Conservation (phyloP, 1,139 yeast genomes). For the Scheffersomyces segobiensis region DNA sequence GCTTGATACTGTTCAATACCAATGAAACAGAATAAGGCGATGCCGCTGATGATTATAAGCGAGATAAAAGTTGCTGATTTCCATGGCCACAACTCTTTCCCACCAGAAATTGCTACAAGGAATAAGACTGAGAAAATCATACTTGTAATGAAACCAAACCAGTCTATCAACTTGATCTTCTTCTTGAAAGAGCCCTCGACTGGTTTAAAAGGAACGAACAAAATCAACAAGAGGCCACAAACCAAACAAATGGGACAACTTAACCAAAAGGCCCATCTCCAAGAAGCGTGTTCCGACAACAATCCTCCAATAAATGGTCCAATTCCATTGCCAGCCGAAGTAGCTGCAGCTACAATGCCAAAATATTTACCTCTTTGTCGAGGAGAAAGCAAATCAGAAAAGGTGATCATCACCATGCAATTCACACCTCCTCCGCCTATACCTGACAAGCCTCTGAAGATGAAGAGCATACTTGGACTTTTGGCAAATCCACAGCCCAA, state of each 20-base stretch:
- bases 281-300: constrained; percentile 41
- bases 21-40: constrained; percentile 39
- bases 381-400: constrained; percentile 42
- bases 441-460: constrained; percentile 46
- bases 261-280: constrained; percentile 54
- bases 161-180: constrained; percentile 47
- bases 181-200: constrained; percentile 23
- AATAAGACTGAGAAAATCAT: constrained; percentile 44
- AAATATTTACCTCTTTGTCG: constrained; percentile 46
- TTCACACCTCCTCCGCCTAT: constrained; percentile 48
- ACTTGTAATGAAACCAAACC: constrained; percentile 46
- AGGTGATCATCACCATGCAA: constrained; percentile 41
- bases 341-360: constrained; percentile 49
- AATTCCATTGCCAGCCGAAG: constrained; percentile 55
- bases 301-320: constrained; percentile 63
- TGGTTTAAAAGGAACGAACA: not conserved
- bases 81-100: constrained; percentile 55
- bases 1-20: constrained; percentile 51
- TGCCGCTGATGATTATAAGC: constrained; percentile 47
- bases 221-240: constrained; percentile 24
- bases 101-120: constrained; percentile 53
- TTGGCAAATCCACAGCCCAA: constrained; percentile 43
- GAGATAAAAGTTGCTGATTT: constrained; percentile 47
- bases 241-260: constrained; percentile 41
- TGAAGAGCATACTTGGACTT: constrained; percentile 36